A percentile compares a stretch with the other conserved stretches of the same genome.
Conservation (phyloP, 2,329 filamentous ascomycete genomes). For the Epichloe typhina region DNA sequence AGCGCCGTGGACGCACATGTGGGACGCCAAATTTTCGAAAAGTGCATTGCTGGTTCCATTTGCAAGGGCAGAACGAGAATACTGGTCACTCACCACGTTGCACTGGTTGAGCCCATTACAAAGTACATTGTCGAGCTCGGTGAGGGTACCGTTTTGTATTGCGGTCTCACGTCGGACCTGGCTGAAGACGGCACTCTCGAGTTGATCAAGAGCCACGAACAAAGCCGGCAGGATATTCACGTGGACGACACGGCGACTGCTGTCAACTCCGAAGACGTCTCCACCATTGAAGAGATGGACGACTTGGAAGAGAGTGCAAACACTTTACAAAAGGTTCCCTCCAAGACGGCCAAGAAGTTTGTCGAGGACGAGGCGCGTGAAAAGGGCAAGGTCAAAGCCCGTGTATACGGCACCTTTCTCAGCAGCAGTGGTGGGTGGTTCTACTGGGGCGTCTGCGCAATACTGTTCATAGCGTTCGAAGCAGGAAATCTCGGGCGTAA, state of each 20-base stretch:
- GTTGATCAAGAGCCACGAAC: slow-evolving; percentile 43
- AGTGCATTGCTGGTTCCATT: slow-evolving; percentile 59
- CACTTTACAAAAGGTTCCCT: slow-evolving; percentile 34
- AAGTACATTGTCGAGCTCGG: slow-evolving; percentile 64
- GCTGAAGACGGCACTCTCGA: slow-evolving; percentile 41
- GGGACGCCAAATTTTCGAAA: slow-evolving; percentile 64
- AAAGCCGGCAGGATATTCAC: slow-evolving; percentile 28
- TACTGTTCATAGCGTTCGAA: slow-evolving; percentile 43
- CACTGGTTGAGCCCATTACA: slow-evolving; percentile 54
- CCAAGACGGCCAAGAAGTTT: slow-evolving; percentile 52
- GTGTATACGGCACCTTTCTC: slow-evolving; percentile 57
- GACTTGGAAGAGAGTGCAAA: slow-evolving; percentile 22
- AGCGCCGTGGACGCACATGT: slow-evolving; percentile 73
- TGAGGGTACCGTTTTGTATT: slow-evolving; percentile 50
- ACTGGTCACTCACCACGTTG: slow-evolving; percentile 69
- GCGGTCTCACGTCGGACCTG: slow-evolving; percentile 54
- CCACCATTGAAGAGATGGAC: slow-evolving; percentile 26
- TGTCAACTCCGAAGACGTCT: slow-evolving; percentile 41
- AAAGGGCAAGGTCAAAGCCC: slow-evolving; percentile 52
- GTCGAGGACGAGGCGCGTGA: slow-evolving; percentile 64
- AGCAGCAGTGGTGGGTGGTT: slow-evolving; percentile 48
- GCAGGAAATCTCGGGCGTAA: slow-evolving; percentile 41
- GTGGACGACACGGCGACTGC: slow-evolving; percentile 38
- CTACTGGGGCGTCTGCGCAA: slow-evolving; percentile 43
- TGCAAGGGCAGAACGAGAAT: slow-evolving; percentile 59